Base-by-base conservation (phyloP, 2,329 filamentous ascomycete genomes). In the Microcera coccophila region DNA sequence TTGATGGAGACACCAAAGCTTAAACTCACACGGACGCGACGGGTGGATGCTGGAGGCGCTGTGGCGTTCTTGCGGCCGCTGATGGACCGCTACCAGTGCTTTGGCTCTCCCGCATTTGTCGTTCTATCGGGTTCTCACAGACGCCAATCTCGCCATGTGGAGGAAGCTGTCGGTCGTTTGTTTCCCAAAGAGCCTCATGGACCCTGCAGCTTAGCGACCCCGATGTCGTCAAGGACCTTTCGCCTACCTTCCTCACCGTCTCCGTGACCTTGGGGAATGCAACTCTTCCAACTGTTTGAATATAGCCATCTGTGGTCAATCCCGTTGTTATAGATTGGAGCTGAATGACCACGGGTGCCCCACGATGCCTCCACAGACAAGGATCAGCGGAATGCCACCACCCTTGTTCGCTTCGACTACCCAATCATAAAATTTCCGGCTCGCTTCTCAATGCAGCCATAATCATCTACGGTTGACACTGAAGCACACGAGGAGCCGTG, bases 381-480 rank as follows among this genome's bases (percentile, higher is more conserved):
- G 39, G 33, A 39, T 49, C 52, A 40, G 54, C 52, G 54, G 54
- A 57, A 57, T 54, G 46, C 33, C 17, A 35, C 42, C 47, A 38
- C 47, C 49, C 49, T 42, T 39, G 41, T 55, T 62, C 59, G 59
- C 58, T 59, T 62, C 45, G 31, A 35, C 34, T 36, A 33, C 5
- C 57, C 59, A 61, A 61, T 61, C 46, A 61, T 42, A 54, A 56
- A 56, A 50, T 57, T 48, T 45, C 52, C 55, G 54, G 47, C 56
- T 60, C 59, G 58, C 58, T 59, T 59, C 47, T 52, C 42, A 47
- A 57, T 57, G 55, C 53, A 58, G 41, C 46, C 55, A 45, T 53
- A 8, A 35, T 35, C 33, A 19, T 20, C 33, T 19, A 19, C 33
- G 20, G 33, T 35, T 17, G 16, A 35, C 33, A n/a, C 7, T 17